Evolutionary conservation across 441 rosid species (phyloP), one percentile per base, ranked within the genome.

Genomic region (Brassica balearica): DNA sequence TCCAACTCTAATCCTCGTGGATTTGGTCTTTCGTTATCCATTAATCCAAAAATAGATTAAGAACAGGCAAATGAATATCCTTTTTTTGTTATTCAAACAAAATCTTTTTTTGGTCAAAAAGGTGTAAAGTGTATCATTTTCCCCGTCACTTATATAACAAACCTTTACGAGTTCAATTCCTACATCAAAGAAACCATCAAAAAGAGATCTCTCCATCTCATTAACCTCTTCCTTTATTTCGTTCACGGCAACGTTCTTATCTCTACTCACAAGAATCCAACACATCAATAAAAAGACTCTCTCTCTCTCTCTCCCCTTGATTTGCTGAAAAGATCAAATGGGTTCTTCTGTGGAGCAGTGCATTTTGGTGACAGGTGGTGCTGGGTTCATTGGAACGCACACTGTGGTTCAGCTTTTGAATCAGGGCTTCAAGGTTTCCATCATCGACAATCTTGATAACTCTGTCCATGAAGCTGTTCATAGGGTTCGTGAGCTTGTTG

Each of bases 361-460:
- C n/a, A 80, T 89, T 76, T 85, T 89, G 58, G 93, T 89, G 51
- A 89, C 93, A 5, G 91, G 91, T 25, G 89, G 93, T 29, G 93
- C 93, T 62, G 93, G 93, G 22, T 89, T 87, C 82, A 86, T 89
- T 23, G 91, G 93, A 10, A 89, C 93, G 11, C 91, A 89, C 83
- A 85, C 90, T 12, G 88, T 80, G 38, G 85, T 89, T 36, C 91
- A 86, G 84, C 91, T 89, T n/a, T 85, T 89, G 69, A 78, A 84
- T 2, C 85, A 75, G 34, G 90, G 91, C 12, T 89, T 84, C 73
- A 83, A 69, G 73, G 93, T 89, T 59, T 73, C 87, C 10, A 80
- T 89, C 77, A 83, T 89, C 61, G 93, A 89, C 74, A 87, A 89
- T 77, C 83, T 86, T 43, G 87, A 89, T 76, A 89, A 87, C 61